Base-by-base conservation (phyloP, 108 stramenopile species). In the Pseudonitzschia pungens region DNA sequence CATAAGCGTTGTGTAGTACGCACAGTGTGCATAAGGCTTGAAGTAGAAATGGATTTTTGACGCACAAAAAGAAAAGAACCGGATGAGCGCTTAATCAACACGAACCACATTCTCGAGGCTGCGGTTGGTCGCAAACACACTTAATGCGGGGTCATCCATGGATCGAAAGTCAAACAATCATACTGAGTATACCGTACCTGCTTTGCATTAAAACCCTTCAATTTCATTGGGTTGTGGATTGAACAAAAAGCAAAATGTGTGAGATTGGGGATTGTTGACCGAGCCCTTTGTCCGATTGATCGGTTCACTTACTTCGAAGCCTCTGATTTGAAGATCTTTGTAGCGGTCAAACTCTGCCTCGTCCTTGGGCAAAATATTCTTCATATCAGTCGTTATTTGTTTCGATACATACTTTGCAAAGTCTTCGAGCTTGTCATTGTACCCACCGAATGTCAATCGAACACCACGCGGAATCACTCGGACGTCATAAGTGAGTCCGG, bases 361-460 rank as follows among this genome's bases (percentile, higher is more conserved):
- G 75, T 77, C 87, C 27, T 71, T 72, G 18, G 90, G 90, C 31
- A 95, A 51, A 18, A 91, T 60, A 53, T 88, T 83, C 42, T 77
- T 72, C 55, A 89, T 70, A 45, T 91, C 83, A 11, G 69, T 65
- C 14, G 85, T 77, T 4, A 86, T 75, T 72, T 88, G 89, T 29
- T 77, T 72, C 11, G 89, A 77, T 10, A 93, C 84, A 51, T 88
- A 88, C 10, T 79, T 58, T 16, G 89, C 91, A 60, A 96, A 91
- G 0, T 80, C 65, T 65, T 80, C 48, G 11, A 96, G 79, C 71
- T 91, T 91, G 42, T 89, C 92, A 48, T 91, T 90, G 84, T 91
- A 96, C 26, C 95, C 95, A 6, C 92, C 95, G 74, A 96, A 93
- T 11, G 92, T 91, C 14, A 93, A 27, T 2, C 89, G 76, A 6